Conservation (phyloP, 1,139 yeast species). For the Geotrichum europaeum region DNA sequence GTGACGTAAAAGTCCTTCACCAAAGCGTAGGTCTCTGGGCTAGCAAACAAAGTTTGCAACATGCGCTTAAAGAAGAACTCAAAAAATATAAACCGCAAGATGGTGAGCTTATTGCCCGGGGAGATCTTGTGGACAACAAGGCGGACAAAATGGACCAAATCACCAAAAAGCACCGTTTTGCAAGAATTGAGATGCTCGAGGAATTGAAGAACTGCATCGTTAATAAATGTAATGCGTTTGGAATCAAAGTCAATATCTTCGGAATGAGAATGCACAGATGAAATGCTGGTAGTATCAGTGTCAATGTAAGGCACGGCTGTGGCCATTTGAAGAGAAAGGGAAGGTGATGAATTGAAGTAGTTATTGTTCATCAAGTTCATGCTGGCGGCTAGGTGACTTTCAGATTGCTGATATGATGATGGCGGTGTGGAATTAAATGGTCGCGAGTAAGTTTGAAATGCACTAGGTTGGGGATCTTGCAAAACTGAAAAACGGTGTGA, state of each 20-base stretch:
- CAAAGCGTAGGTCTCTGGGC: constrained; percentile 28
- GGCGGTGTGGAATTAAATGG: constrained; percentile 20
- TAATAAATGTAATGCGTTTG: constrained; percentile 21
- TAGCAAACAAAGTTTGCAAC: constrained; percentile 21
- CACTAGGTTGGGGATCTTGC: constrained; percentile 10
- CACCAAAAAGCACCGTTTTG: constrained; percentile 23
- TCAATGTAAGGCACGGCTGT: constrained; percentile 12
- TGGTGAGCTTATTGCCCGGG: constrained; percentile 16
- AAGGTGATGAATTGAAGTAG: constrained; percentile 10
- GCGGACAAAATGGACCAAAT: constrained; percentile 23
- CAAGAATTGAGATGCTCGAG: constrained; percentile 24
- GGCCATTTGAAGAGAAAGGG: constrained; percentile 15
- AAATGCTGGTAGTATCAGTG: constrained; percentile 4
- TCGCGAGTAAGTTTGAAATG: constrained; percentile 1
- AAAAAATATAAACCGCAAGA: constrained; percentile 22
- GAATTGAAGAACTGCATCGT: constrained; percentile 19
- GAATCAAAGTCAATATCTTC: constrained; percentile 14
- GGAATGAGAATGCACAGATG: constrained; percentile 5
- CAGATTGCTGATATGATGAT: constrained; percentile 24
- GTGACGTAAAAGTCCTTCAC: constrained; percentile 25
- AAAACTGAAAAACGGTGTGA: constrained; percentile 7
- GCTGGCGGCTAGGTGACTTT: constrained; percentile 22
- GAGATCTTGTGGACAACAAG: constrained; percentile 24
- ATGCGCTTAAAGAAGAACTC: constrained; percentile 27
- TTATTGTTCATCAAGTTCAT: constrained; percentile 1